phyloP scores from a whole-genome alignment of 1,284 basidiomycete species.

The Rhizoctonia solani region DNA sequence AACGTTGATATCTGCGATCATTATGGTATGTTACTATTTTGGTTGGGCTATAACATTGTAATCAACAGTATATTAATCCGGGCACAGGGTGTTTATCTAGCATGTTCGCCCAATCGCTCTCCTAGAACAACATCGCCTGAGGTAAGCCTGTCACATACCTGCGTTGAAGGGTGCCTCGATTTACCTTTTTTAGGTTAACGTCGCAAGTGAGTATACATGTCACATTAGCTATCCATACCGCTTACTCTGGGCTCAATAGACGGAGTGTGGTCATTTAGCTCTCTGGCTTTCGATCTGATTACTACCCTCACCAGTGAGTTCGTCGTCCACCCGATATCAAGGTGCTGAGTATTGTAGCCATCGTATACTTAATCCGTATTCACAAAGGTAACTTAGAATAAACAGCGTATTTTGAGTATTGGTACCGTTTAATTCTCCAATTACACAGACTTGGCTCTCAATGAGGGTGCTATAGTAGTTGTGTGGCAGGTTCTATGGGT shows the following conservation, averaged over 20 bases:
- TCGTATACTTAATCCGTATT: conserved; percentile 2
- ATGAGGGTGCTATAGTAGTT: neutral
- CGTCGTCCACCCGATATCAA: neutral
- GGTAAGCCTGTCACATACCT: too few relatives aligned
- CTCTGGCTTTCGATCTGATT: conserved; percentile 8
- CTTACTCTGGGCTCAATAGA: neutral
- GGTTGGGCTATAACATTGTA: too few relatives aligned
- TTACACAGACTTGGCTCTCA: neutral
- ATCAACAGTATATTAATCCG: too few relatives aligned
- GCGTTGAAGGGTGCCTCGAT: too few relatives aligned
- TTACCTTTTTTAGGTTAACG: neutral
- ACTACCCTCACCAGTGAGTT: conserved; percentile 15
- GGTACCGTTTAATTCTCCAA: neutral
- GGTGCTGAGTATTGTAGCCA: neutral
- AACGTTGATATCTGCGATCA: neutral
- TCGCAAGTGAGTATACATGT: neutral
- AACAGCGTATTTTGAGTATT: neutral
- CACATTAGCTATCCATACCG: neutral
- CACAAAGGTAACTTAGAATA: neutral
- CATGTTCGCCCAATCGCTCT: too few relatives aligned
- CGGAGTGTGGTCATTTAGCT: conserved; percentile 6
- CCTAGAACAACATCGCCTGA: too few relatives aligned
- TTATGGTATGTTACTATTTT: conserved; percentile 8
- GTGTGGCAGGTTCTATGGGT: conserved; percentile 31
- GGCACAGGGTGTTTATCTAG: too few relatives aligned